Conservation (phyloP, 306 rosid species). For the Elaeagnus macrophylla region DNA sequence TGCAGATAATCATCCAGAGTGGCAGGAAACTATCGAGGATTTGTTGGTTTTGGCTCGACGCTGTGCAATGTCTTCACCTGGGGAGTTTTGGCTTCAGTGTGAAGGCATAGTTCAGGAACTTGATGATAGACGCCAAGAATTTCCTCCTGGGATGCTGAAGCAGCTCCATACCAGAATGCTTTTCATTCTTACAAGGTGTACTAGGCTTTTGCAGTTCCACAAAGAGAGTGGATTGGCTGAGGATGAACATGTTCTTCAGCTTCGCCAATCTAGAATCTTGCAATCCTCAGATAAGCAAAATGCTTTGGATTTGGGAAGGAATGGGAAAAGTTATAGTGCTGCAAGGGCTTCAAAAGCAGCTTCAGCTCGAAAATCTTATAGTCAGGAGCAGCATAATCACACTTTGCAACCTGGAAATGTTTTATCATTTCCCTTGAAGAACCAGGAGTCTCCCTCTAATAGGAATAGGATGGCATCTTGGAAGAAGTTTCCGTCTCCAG, state of each 20-base stretch:
- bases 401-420: slow-evolving; percentile 29
- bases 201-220: slow-evolving; percentile 88
- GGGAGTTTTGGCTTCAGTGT: slow-evolving; percentile 97
- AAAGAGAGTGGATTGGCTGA: slow-evolving; percentile 90
- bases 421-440: slow-evolving; percentile 30
- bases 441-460: slow-evolving; percentile 43
- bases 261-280: slow-evolving; percentile 70
- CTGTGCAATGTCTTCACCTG: slow-evolving; percentile 87
- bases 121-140: slow-evolving; percentile 98
- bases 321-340: slow-evolving; percentile 42
- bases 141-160: slow-evolving; percentile 80
- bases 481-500: slow-evolving; percentile 78
- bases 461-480: slow-evolving; percentile 80
- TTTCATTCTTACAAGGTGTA: slow-evolving; percentile 95
- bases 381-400: slow-evolving; percentile 72
- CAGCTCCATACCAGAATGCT: slow-evolving; percentile 94
- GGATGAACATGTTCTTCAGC: slow-evolving; percentile 70
- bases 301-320: slow-evolving; percentile 57
- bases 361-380: slow-evolving; percentile 69
- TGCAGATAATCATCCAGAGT: slow-evolving; percentile 87
- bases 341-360: slow-evolving; percentile 44
- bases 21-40: slow-evolving; percentile 95
- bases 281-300: slow-evolving; percentile 57
- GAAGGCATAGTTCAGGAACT: slow-evolving; percentile 97
- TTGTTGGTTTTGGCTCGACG: slow-evolving; percentile 90